These are phyloP conservation scores for Salvia miltiorrhiza DNA, from an alignment of 257 asterid genomes.

Conservation along the genomic window DNA sequence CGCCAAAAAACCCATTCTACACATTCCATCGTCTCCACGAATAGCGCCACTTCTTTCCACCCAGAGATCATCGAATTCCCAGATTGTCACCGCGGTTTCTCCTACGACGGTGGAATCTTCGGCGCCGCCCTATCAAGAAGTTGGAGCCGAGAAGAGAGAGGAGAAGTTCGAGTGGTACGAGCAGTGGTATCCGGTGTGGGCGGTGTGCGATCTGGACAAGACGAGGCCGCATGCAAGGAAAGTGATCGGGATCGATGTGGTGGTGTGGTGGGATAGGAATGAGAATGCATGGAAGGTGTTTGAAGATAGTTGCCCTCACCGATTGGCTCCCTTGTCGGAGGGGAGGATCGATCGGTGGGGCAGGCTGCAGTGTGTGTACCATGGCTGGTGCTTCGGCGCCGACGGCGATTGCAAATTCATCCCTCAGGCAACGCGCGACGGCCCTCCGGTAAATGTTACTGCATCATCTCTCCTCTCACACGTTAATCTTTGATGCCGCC, in stretches of 20 bases:
- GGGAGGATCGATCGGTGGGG: conserved; percentile 97
- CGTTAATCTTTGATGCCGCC: background rate
- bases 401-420: conserved; percentile 81
- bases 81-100: conserved; percentile 44
- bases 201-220: conserved; percentile 73
- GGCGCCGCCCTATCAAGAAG: conserved; percentile 30
- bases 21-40: too few species aligned
- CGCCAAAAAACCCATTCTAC: too few species aligned
- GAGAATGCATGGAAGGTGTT: conserved; percentile 80
- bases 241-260: conserved; percentile 72
- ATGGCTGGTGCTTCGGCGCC: conserved; percentile 86
- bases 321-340: conserved; percentile 80
- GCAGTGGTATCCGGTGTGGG: conserved; percentile 81
- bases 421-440: conserved; percentile 85
- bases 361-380: conserved; percentile 87
- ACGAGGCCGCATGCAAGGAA: conserved; percentile 79
- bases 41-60: too few species aligned
- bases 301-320: conserved; percentile 82
- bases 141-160: conserved; percentile 21
- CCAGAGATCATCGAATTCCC: conserved; percentile 32
- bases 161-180: conserved; percentile 77
- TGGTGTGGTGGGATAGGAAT: conserved; percentile 79
- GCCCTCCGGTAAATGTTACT: conserved; percentile 64
- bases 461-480: background rate
- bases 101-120: conserved; percentile 29